Conservation (phyloP, 352 stramenopile species). For the Phytophthora agathidicida region DNA sequence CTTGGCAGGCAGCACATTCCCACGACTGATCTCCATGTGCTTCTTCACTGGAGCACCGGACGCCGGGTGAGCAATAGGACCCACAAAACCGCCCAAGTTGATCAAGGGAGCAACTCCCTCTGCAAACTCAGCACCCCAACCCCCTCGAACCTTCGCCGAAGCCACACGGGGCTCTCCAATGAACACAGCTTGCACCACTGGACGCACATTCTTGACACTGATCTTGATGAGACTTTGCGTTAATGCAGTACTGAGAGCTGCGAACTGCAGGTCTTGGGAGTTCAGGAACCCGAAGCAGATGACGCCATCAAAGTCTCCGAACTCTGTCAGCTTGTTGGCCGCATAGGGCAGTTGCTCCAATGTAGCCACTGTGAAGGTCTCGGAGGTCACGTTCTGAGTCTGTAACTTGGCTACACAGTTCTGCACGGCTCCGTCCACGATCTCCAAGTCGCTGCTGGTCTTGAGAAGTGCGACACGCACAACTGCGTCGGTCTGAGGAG, state of each 20-base stretch:
- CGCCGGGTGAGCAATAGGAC: conserved; percentile 43
- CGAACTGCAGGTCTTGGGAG: conserved; percentile 66
- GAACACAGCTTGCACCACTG: conserved; percentile 81
- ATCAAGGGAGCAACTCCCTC: conserved; percentile 64
- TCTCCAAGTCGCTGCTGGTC: conserved; percentile 69
- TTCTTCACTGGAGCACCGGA: conserved; percentile 55
- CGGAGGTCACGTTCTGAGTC: conserved; percentile 34
- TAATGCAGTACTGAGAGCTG: conserved; percentile 56
- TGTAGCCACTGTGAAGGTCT: conserved; percentile 74
- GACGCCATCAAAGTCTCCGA: conserved; percentile 72
- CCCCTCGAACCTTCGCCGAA: conserved; percentile 73
- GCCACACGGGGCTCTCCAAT: conserved; percentile 77
- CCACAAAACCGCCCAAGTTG: conserved; percentile 70
- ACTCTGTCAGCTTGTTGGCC: conserved; percentile 79
- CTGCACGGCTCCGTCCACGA: conserved; percentile 69
- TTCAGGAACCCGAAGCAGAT: conserved; percentile 85
- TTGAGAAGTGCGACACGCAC: conserved; percentile 80
- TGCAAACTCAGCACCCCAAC: conserved; percentile 74
- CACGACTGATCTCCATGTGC: conserved; percentile 63
- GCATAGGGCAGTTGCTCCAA: conserved; percentile 83
- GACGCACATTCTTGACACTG: conserved; percentile 81
- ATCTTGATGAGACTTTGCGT: conserved; percentile 86
- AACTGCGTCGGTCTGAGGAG: conserved; percentile 22
- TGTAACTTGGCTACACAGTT: conserved; percentile 58
- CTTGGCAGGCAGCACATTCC: conserved; percentile 73